Evolutionary conservation across 2,329 filamentous ascomycete species (phyloP), one percentile per base, ranked within the genome.

Genomic region (Botryotinia calthae): DNA sequence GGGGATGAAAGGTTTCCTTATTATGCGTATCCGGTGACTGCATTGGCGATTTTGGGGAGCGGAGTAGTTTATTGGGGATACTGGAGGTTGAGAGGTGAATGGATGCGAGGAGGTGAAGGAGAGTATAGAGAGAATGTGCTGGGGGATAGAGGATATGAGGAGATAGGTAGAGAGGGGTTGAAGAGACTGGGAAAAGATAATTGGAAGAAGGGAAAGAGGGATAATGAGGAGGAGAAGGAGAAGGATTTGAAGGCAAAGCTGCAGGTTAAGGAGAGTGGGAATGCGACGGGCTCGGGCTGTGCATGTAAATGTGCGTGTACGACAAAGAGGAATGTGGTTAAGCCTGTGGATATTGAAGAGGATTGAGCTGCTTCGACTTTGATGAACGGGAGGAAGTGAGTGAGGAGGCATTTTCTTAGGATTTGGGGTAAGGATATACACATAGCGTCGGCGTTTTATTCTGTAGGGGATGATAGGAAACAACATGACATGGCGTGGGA

Each of bases 161-260:
- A n/a, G 2, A 54, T n/a, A n/a, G 25, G 48, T 25, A 54, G 12
- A n/a, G 48, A 7, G 5, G 48, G 25, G 25, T 2, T 7, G 14
- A 54, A 54, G 5, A 20, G 12, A 16, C 25, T n/a, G 48, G 25
- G 5, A 12, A 16, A n/a, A 54, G 2, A 54, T 54, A 4, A 54
- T 16, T 54, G 48, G 48, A 54, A 12, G 12, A 25, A 54, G 5
- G 48, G 12, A 54, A 54, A n/a, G 5, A n/a, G 12, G 25, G 5
- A n/a, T 54, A 14, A 0, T 54, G 25, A 0, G 12, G 12, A 1
- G 0, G 0, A 54, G 25, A 2, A 54, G 37, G 37, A 37, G 37
- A 37, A 37, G 48, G 5, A 0, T 7, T n/a, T 54, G 25, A 3
- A 5, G 2, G 25, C n/a, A 0, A 54, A 54, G 10, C 2, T 54